Conservation (phyloP, 108 stramenopile species). For the Nitzschia sp. region DNA sequence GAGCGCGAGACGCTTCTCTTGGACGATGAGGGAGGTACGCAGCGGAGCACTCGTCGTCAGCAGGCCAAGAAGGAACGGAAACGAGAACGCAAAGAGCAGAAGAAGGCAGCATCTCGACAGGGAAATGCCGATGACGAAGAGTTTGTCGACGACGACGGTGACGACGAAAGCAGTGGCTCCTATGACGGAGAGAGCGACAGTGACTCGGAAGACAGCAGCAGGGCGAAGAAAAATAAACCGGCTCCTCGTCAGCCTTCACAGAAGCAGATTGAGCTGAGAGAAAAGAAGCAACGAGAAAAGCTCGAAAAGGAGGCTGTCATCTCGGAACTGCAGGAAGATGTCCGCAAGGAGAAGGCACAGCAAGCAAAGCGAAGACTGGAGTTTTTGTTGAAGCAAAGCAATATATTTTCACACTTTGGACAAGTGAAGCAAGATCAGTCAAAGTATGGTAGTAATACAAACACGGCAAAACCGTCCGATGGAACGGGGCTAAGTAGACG, state of each 20-base stretch:
- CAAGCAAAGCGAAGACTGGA: conserved; percentile 91
- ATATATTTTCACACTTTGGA: conserved; percentile 97
- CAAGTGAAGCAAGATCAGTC: conserved; percentile 72
- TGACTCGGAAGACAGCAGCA: conserved; percentile 37
- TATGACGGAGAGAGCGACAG: conserved; percentile 45
- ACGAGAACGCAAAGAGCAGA: conserved; percentile 39
- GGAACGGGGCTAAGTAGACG: conserved; percentile 14
- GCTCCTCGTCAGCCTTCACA: conserved; percentile 37
- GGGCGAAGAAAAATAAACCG: conserved; percentile 37
- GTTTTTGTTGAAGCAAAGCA: conserved; percentile 93
- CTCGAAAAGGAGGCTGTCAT: conserved; percentile 71
- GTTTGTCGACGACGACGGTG: conserved; percentile 27
- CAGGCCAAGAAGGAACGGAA: conserved; percentile 50
- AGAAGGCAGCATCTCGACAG: conserved; percentile 24
- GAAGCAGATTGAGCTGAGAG: conserved; percentile 51
- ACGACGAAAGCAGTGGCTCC: conserved; percentile 35
- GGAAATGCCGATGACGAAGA: conserved; percentile 26
- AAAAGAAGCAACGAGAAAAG: conserved; percentile 55
- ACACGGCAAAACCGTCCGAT: conserved; percentile 1
- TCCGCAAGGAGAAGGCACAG: conserved; percentile 62
- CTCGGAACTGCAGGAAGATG: conserved; percentile 64
- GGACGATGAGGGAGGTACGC: conserved; percentile 46
- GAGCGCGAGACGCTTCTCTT: conserved; percentile 59
- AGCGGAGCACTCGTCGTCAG: conserved; percentile 43
- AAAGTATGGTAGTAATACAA: conserved; percentile 44